These are phyloP conservation scores for Westerdykella sp. DNA, from an alignment of 2,329 filamentous ascomycete genomes.

Conservation along the genomic window DNA sequence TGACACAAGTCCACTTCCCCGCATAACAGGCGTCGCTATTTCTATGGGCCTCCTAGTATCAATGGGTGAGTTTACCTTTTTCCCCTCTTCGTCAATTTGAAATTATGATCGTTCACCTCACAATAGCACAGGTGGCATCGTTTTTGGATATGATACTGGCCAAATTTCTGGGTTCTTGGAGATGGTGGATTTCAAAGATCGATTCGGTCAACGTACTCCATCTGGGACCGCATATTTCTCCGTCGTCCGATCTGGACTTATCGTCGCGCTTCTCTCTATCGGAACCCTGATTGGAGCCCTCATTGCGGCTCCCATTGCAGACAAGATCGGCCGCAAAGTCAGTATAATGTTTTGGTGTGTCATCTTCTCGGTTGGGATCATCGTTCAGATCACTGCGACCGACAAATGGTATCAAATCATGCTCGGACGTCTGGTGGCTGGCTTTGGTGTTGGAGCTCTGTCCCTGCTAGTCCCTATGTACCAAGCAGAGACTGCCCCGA, in stretches of 20 bases:
- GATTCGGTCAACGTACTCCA: slow-evolving; percentile 14
- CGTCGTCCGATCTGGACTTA: slow-evolving; percentile 24
- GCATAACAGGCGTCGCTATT: slow-evolving; percentile 15
- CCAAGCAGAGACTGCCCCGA: slow-evolving; percentile 58
- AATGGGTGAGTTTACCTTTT: slow-evolving; percentile 14
- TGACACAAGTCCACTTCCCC: slow-evolving; percentile 11
- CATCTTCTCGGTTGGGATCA: slow-evolving; percentile 56
- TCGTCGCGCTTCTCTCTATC: slow-evolving; percentile 50
- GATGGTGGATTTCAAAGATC: slow-evolving; percentile 24
- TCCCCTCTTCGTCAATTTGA: not conserved
- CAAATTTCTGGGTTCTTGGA: slow-evolving; percentile 28
- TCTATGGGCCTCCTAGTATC: slow-evolving; percentile 27
- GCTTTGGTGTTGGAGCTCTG: slow-evolving; percentile 57
- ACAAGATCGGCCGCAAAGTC: slow-evolving; percentile 53
- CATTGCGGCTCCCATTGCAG: slow-evolving; percentile 50
- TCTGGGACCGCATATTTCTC: slow-evolving; percentile 21
- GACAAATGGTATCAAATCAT: slow-evolving; percentile 58
- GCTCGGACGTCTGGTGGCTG: slow-evolving; percentile 55
- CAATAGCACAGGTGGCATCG: slow-evolving; percentile 20
- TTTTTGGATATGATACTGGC: slow-evolving; percentile 27
- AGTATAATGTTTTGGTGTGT: slow-evolving; percentile 55
- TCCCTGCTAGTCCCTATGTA: slow-evolving; percentile 56
- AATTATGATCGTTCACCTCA: not conserved
- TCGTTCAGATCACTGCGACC: slow-evolving; percentile 57
- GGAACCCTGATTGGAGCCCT: slow-evolving; percentile 70